phyloP scores from a whole-genome alignment of 495 filamentous ascomycete species.

The Podospora pseudoanserina region DNA sequence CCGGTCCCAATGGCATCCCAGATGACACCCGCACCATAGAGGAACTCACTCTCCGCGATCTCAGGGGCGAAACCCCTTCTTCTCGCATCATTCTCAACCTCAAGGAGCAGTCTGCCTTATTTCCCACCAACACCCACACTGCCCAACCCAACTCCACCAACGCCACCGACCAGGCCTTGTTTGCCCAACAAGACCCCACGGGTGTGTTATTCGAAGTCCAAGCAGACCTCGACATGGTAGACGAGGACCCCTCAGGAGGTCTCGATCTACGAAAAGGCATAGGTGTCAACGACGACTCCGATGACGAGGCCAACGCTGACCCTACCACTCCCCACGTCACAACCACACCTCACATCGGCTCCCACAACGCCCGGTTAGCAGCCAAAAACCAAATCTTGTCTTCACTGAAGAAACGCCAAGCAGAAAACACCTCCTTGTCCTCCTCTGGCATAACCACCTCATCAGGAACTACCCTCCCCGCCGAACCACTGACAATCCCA shows the following conservation, averaged over 20 bases:
- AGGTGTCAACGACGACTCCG: slow-evolving; percentile 62
- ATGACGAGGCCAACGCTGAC: slow-evolving; percentile 55
- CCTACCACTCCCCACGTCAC: slow-evolving; percentile 59
- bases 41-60: slow-evolving; percentile 74
- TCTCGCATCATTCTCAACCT: slow-evolving; percentile 79
- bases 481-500: slow-evolving; percentile 60
- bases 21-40: slow-evolving; percentile 73
- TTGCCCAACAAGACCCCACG: slow-evolving; percentile 59
- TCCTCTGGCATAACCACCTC: not conserved
- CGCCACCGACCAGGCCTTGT: slow-evolving; percentile 45
- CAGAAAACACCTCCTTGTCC: slow-evolving; percentile 46
- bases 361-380: slow-evolving; percentile 48
- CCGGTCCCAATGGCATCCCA: not conserved
- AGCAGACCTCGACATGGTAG: slow-evolving; percentile 53
- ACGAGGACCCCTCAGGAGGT: slow-evolving; percentile 45
- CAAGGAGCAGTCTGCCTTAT: slow-evolving; percentile 77
- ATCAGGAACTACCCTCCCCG: slow-evolving; percentile 34
- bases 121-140: slow-evolving; percentile 46
- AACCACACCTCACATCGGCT: slow-evolving; percentile 51
- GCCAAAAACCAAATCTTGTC: slow-evolving; percentile 57
- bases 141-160: slow-evolving; percentile 1
- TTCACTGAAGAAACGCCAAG: slow-evolving; percentile 49
- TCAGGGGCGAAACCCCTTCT: slow-evolving; percentile 68
- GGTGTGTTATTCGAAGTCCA: slow-evolving; percentile 63
- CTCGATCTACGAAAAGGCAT: slow-evolving; percentile 57